Evolutionary conservation across 225 moss, liverwort and hornwort species (phyloP).

Genomic region (Sphagnum contortum): DNA sequence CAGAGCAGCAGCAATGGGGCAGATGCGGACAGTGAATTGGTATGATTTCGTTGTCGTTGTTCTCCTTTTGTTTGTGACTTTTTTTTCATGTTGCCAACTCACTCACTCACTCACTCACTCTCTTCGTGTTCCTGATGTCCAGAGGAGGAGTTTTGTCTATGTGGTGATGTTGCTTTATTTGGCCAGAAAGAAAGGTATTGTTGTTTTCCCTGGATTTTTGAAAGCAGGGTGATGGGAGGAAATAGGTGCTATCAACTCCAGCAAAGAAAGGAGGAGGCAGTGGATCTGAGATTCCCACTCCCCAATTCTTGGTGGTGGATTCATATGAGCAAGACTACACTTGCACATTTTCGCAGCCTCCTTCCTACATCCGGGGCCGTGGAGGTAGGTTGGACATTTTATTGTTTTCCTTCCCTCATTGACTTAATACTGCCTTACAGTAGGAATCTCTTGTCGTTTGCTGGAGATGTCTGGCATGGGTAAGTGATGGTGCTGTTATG

Average conservation of each 20-base stretch:
- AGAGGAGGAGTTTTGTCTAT: not conserved
- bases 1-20: constrained; percentile 43
- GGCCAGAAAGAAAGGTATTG: not conserved
- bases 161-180: not conserved
- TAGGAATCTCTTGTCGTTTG: too few species aligned
- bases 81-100: not conserved
- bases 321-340: constrained; percentile 97
- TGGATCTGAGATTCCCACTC: constrained; percentile 84
- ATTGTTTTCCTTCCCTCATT: too few species aligned
- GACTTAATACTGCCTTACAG: too few species aligned
- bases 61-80: not conserved
- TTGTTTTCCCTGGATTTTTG: too few species aligned
- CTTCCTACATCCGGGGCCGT: constrained; percentile 92
- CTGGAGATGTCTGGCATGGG: too few species aligned
- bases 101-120: not conserved
- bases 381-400: constrained; percentile 44
- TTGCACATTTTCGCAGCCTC: constrained; percentile 82
- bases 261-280: constrained; percentile 61
- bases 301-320: constrained; percentile 87
- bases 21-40: constrained; percentile 87
- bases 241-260: constrained; percentile 72
- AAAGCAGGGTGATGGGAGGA: not conserved
- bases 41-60: constrained; percentile 6
- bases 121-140: not conserved
- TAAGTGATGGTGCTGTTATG: too few species aligned